A percentile compares a stretch with the other conserved stretches of the same genome.
These are phyloP conservation scores for Thraustochytrium sp. DNA, from an alignment of 352 stramenopile species.

Conservation along the genomic window DNA sequence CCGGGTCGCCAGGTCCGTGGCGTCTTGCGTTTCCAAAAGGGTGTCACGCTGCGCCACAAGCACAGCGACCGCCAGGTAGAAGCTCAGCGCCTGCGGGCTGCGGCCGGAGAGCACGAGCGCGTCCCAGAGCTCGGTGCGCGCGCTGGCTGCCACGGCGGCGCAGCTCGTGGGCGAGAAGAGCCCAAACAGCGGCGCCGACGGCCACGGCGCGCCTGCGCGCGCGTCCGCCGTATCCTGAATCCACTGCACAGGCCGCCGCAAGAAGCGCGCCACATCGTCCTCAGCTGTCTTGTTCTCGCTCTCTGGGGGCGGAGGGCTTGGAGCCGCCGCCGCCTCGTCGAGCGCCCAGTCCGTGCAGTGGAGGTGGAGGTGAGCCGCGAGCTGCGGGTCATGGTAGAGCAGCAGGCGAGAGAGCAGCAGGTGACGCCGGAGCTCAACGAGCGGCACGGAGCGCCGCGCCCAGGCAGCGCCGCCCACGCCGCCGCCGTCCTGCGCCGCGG, in stretches of 20 bases:
- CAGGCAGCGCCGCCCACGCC: slow-evolving; percentile 20
- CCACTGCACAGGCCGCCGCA: background rate
- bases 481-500: background rate
- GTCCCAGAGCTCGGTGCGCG: background rate
- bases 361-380: background rate
- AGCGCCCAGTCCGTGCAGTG: background rate
- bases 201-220: background rate
- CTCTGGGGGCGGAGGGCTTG: too few relatives aligned
- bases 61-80: background rate
- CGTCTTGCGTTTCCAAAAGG: background rate
- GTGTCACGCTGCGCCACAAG: background rate
- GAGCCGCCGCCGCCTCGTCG: too few relatives aligned
- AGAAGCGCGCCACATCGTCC: too few relatives aligned
- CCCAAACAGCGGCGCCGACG: background rate
- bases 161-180: background rate
- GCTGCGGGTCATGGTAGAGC: slow-evolving; percentile 12
- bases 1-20: background rate
- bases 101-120: background rate
- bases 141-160: background rate
- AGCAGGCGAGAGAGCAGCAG: background rate
- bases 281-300: too few relatives aligned
- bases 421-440: background rate
- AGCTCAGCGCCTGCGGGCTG: background rate
- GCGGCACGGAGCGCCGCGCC: background rate
- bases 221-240: background rate